Conservation (phyloP, 73 alveolate species). For the Paramecium pentaurelia region DNA sequence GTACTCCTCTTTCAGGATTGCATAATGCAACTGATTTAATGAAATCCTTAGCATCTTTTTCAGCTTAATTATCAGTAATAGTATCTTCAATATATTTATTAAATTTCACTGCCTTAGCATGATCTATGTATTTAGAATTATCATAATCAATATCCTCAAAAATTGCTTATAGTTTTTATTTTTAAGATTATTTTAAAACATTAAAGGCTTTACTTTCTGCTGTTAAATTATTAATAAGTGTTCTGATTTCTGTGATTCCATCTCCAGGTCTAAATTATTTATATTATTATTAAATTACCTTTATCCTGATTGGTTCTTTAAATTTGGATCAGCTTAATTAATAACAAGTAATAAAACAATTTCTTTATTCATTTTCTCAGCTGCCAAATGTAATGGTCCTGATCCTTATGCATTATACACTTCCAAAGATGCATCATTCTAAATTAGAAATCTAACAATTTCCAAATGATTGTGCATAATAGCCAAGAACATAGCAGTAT, state of each 20-base stretch:
- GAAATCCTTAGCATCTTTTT: conserved; percentile 61
- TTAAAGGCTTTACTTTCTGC: conserved; percentile 53
- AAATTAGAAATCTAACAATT: neutral
- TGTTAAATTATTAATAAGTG: conserved; percentile 38
- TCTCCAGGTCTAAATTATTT: conserved; percentile 50
- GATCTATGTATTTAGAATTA: conserved; percentile 14
- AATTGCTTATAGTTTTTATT: neutral
- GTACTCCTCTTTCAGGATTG: conserved; percentile 41
- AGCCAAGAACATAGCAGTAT: neutral
- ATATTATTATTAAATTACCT: neutral
- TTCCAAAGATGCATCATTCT: conserved; percentile 8
- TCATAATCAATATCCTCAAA: conserved; percentile 57
- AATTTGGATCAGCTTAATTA: conserved; percentile 61
- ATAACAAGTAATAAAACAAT: conserved; percentile 58
- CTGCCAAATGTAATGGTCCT: conserved; percentile 67
- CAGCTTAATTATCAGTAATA: conserved; percentile 40
- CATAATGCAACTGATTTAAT: conserved; percentile 54
- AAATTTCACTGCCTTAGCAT: conserved; percentile 23
- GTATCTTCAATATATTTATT: conserved; percentile 50
- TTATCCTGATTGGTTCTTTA: conserved; percentile 51
- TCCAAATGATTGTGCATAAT: conserved; percentile 21
- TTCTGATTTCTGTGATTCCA: conserved; percentile 49
- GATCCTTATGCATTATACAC: conserved; percentile 3
- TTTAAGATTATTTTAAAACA: neutral
- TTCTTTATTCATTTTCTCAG: conserved; percentile 62